Evolutionary conservation across 371 early-diverging fungal species (phyloP).

Genomic region (Mucor ambiguus): DNA sequence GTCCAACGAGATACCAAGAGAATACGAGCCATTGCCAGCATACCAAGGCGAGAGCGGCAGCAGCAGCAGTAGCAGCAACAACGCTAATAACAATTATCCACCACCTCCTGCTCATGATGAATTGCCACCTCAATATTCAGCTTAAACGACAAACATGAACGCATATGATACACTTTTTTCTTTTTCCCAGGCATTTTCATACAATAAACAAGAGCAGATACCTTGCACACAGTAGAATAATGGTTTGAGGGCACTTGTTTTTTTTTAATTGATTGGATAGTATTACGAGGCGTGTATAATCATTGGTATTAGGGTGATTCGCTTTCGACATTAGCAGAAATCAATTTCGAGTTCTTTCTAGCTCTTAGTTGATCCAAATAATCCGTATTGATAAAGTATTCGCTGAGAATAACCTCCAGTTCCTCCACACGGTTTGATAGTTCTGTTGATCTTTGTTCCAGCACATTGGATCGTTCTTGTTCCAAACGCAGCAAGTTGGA

Average conservation of each 20-base stretch:
- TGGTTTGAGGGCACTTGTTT: neutral
- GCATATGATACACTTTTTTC: too few species aligned
- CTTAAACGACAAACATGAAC: neutral
- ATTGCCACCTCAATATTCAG: slow-evolving; percentile 18
- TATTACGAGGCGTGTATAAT: neutral
- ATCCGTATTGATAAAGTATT: slow-evolving; percentile 44
- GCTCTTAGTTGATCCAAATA: slow-evolving; percentile 37
- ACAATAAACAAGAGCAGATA: neutral
- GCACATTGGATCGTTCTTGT: neutral
- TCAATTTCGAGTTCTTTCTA: slow-evolving; percentile 5
- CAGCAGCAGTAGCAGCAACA: slow-evolving; percentile 5
- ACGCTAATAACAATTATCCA: neutral
- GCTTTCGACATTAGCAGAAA: neutral
- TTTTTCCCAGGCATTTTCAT: too few species aligned
- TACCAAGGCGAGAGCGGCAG: slow-evolving; percentile 23
- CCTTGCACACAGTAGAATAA: neutral
- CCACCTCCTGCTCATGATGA: slow-evolving; percentile 9
- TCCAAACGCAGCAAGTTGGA: neutral
- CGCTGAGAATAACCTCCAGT: slow-evolving; percentile 37
- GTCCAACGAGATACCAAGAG: slow-evolving; percentile 35
- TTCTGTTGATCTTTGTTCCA: slow-evolving; percentile 14
- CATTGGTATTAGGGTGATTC: neutral
- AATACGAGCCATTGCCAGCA: slow-evolving; percentile 43
- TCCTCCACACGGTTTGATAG: slow-evolving; percentile 37
- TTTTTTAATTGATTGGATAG: neutral